Evolutionary conservation across 768 basidiomycete genomes (phyloP).

Genomic region (Lactarius quietus): DNA sequence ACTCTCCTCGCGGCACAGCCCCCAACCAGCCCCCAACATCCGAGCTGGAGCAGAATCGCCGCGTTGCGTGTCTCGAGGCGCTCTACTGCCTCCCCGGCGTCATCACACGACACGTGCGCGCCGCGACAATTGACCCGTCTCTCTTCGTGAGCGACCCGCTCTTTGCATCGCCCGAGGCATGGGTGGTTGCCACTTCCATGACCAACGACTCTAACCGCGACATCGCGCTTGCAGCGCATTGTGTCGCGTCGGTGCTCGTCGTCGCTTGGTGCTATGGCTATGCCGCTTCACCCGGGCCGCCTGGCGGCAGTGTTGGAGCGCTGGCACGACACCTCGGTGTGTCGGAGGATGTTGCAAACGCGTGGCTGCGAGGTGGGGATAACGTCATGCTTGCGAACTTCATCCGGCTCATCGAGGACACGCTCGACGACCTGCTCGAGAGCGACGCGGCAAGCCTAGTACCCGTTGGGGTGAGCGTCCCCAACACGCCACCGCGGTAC

Average conservation of each 20-base stretch:
- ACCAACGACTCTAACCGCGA: constrained; percentile 1
- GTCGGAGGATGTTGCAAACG: constrained; percentile 1
- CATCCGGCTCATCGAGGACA: constrained; percentile 6
- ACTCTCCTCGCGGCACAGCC: constrained; percentile 5
- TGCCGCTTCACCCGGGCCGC: background rate
- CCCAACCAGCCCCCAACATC: constrained; percentile 1
- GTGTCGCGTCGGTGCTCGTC: constrained; percentile 11
- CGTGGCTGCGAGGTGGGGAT: background rate
- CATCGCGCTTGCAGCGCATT: constrained; percentile 14
- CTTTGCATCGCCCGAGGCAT: constrained; percentile 15
- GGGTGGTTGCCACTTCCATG: constrained; percentile 5
- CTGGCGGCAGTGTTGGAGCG: background rate
- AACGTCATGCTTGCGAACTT: constrained; percentile 12
- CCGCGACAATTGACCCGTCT: background rate
- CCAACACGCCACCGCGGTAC: background rate
- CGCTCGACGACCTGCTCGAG: constrained; percentile 3
- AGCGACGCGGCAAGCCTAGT: background rate
- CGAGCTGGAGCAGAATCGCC: constrained; percentile 5
- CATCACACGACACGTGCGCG: constrained; percentile 9
- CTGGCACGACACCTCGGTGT: constrained; percentile 4
- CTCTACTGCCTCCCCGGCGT: constrained; percentile 14
- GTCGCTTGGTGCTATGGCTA: background rate
- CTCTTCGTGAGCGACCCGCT: constrained; percentile 12
- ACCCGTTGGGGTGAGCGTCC: background rate
- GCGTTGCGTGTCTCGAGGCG: constrained; percentile 9